Base-by-base conservation (phyloP, 176 grass and related monocot species). In the Carex cristatella region DNA sequence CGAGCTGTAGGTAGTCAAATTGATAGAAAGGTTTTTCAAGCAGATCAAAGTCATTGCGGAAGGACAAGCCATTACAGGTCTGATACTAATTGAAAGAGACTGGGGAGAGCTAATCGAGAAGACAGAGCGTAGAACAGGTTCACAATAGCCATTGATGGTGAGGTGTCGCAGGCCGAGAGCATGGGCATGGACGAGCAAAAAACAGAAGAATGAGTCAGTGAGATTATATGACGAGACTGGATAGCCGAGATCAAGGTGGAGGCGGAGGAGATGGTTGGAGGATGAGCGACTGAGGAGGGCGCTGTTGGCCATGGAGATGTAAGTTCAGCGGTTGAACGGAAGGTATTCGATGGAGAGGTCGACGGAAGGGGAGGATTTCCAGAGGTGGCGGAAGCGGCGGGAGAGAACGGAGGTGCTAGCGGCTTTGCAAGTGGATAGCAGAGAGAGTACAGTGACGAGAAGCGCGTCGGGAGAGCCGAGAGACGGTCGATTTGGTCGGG, bases 101-200 rank as follows among this genome's bases (percentile, higher is more conserved):
- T 65, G 3, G 15, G 53, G 80, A 32, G 60, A 48, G n/a, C 49
- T 4, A 44, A 82, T 65, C 12, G 80, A 82, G 59, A 82, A 67
- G 0, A 82, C 53, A 48, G 44, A 48, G 7, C 44, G 6, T 1
- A 48, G 44, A 48, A 48, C 44, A 48, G 44, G 44, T 48, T 8
- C 1, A 7, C 44, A 46, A 46, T 46, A 48, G 7, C 5, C 44
- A 46, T 46, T 7, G 53, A 82, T 42, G 10, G 23, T 53, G 60
- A 82, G 63, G 40, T 82, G 80, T 18, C 61, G 80, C 8, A 82
- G 80, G 5, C 40, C 61, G 59, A 82, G 59, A 4, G 80, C 66
- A 1, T 23, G 37, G 10, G 80, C 80, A 7, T 65, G 66, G 80
- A 27, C 10, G 53, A 82, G 61, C 61, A 82, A 32, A n/a, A 62